These are phyloP conservation scores for Ganoderma leucocontextum DNA, from an alignment of 1,284 basidiomycete species.

Conservation along the genomic window DNA sequence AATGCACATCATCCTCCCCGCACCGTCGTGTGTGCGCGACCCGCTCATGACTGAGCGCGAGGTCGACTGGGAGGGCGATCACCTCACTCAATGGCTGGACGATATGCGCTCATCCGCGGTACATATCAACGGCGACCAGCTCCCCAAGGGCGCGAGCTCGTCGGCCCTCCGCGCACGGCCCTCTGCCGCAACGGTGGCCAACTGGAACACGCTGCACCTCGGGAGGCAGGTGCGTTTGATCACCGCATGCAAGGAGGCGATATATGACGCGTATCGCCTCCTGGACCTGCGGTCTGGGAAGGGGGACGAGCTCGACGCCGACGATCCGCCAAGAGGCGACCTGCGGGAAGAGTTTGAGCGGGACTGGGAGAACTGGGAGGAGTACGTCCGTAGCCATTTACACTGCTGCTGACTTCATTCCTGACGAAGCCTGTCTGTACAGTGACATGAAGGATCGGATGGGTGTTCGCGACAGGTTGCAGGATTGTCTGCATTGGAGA, in stretches of 20 bases:
- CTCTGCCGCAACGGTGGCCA: constrained; percentile 40
- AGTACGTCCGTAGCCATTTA: constrained; percentile 50
- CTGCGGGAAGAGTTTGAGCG: constrained; percentile 68
- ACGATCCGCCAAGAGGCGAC: constrained; percentile 40
- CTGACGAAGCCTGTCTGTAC: constrained; percentile 9
- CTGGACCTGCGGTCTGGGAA: constrained; percentile 45
- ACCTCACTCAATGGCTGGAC: constrained; percentile 24
- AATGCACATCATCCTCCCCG: constrained; percentile 64
- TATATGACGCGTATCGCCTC: constrained; percentile 67
- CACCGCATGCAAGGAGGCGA: constrained; percentile 70
- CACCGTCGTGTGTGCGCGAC: constrained; percentile 47
- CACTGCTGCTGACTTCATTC: constrained; percentile 3
- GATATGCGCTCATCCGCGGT: constrained; percentile 28
- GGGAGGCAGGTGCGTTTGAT: constrained; percentile 63
- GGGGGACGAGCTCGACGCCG: constrained; percentile 7
- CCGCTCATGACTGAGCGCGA: constrained; percentile 8
- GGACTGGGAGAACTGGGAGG: constrained; percentile 74
- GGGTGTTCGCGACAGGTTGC: constrained; percentile 59
- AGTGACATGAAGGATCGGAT: constrained; percentile 83
- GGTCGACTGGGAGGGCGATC: constrained; percentile 11
- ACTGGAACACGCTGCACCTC: constrained; percentile 68
- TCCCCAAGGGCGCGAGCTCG: constrained; percentile 16
- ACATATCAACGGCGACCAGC: constrained; percentile 17
- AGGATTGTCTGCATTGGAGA: constrained; percentile 58
- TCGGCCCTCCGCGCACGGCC: constrained; percentile 23